Conservation (phyloP, 169 alveolate species). For the Condylostoma magnum region DNA sequence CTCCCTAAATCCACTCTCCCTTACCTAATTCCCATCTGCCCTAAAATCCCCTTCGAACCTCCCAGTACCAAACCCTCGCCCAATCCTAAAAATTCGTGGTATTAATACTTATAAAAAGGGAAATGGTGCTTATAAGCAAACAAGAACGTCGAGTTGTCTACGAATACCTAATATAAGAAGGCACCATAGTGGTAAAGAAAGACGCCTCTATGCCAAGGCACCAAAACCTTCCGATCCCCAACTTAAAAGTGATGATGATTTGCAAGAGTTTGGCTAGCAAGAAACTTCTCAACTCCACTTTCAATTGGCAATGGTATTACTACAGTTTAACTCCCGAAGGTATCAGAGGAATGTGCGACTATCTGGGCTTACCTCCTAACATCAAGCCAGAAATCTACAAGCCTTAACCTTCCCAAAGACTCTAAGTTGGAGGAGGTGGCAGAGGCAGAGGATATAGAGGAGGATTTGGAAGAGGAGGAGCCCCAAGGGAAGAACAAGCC, state of each 20-base stretch:
- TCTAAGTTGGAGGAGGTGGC: too few relatives aligned
- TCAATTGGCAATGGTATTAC: constrained; percentile 74
- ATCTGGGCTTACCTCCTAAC: constrained; percentile 37
- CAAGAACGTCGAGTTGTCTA: constrained; percentile 55
- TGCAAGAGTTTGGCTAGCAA: constrained; percentile 55
- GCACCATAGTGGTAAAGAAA: constrained; percentile 67
- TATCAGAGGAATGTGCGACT: constrained; percentile 49
- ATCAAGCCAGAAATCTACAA: constrained; percentile 19
- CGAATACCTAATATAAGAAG: constrained; percentile 62
- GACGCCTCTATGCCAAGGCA: constrained; percentile 59
- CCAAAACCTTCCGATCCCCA: constrained; percentile 55
- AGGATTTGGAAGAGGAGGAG: too few relatives aligned
- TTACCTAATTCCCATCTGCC: too few relatives aligned
- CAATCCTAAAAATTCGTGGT: too few relatives aligned
- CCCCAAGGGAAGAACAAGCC: too few relatives aligned
- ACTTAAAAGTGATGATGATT: constrained; percentile 64
- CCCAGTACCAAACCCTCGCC: too few relatives aligned
- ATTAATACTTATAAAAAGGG: too few relatives aligned
- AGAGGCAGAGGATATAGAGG: too few relatives aligned
- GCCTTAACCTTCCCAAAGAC: too few relatives aligned
- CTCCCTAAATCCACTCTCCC: too few relatives aligned
- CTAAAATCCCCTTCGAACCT: too few relatives aligned
- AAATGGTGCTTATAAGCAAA: constrained; percentile 68
- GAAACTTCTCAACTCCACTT: constrained; percentile 43
- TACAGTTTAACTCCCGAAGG: constrained; percentile 62